Base-by-base conservation (phyloP, 2,329 filamentous ascomycete genomes). In the Aspergillus sp. region DNA sequence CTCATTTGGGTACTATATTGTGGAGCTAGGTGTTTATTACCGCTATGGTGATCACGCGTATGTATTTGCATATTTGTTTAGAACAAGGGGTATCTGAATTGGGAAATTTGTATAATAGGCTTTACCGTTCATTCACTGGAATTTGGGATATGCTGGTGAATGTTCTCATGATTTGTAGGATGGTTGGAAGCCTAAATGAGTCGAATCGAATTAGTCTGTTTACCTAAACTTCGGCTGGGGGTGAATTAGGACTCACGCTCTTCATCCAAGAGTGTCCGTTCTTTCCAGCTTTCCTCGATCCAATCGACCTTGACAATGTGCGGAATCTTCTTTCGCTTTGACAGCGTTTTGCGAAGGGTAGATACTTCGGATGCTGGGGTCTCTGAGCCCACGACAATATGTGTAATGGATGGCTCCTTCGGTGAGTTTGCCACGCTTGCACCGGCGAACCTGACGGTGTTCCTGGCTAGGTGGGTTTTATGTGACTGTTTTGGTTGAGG, bases 241-340 rank as follows among this genome's bases (percentile, higher is more conserved):
- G n/a, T n/a, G 34, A 7, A 36, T 36, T 13, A 30, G 7, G 34
- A 39, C 72, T 61, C 66, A 77, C 77, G 74, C 66, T 93, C 90
- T 76, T 97, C 93, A 63, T 96, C 91, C 47, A 97, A 71, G 59
- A 89, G 68, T 1, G 91, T 96, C 62, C 80, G 82, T 71, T 93
- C 90, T 57, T 79, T 80, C 91, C 93, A 96, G 66, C 90, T 90
- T 52, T 89, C 86, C 50, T 87, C 82, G 0, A 97, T 75, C 95
- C 95, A 99, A 13, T 79, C 78, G 9, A 81, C 71, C 0, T 77
- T 83, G 2, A 97, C 89, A 6, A 93, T 74, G 62, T 90, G 80
- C 0, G 93, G 90, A 36, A 92, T 74, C 47, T 68, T 76, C 6
- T 69, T 72, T 52, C 81, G 71, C 20, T 64, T 60, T 20, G 71